phyloP scores from a whole-genome alignment of 192 early-diverging fungal species.

The Backusella westeae region DNA sequence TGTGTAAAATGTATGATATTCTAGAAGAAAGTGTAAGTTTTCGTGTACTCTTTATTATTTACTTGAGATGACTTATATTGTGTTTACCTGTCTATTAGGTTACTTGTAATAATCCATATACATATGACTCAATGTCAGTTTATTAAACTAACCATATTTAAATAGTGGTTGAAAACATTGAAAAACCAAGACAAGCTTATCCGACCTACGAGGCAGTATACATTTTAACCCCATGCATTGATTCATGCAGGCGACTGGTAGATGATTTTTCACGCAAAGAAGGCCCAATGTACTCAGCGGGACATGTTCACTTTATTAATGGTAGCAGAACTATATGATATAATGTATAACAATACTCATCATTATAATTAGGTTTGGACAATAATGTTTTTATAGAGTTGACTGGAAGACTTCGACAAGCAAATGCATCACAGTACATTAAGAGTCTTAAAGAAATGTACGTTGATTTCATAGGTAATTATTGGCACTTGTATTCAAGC shows the following conservation, averaged over 20 bases:
- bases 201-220: constrained; percentile 60
- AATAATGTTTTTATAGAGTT: constrained; percentile 61
- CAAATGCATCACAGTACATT: constrained; percentile 55
- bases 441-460: constrained; percentile 73
- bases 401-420: constrained; percentile 38
- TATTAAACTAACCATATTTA: background rate
- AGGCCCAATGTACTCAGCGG: constrained; percentile 58
- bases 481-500: background rate
- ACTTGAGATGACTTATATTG: background rate
- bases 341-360: background rate
- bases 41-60: background rate
- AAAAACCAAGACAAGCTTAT: constrained; percentile 56
- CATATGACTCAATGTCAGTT: background rate
- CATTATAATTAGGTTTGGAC: constrained; percentile 51
- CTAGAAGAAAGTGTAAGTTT: constrained; percentile 63
- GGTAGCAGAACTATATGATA: constrained; percentile 25
- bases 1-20: constrained; percentile 75
- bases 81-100: constrained; percentile 7
- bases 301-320: constrained; percentile 59
- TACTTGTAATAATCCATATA: constrained; percentile 8
- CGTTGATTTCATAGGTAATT: constrained; percentile 79
- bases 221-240: constrained; percentile 57
- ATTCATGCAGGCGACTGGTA: constrained; percentile 57
- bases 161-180: constrained; percentile 62
- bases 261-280: constrained; percentile 52